Evolutionary conservation across 495 filamentous ascomycete species (phyloP).

Genomic region (Penicillium canescens): DNA sequence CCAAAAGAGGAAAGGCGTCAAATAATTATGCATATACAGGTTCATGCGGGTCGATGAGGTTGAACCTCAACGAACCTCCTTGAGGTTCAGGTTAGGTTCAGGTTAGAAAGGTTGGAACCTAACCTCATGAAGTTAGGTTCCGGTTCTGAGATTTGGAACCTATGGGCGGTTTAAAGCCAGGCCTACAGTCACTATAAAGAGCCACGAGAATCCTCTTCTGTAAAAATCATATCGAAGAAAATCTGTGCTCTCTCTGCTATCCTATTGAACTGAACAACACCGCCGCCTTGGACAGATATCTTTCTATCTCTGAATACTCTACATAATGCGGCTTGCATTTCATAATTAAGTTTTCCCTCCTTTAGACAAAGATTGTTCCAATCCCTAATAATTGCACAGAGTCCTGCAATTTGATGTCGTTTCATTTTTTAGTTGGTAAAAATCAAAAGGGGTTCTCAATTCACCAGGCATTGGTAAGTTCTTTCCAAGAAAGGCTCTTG

Average conservation of each 20-base stretch:
- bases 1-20: conserved; percentile 8
- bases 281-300: not conserved
- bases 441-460: conserved; percentile 10
- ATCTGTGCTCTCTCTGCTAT: not conserved
- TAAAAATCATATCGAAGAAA: not conserved
- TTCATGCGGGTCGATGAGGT: conserved; percentile 1
- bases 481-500: conserved; percentile 4
- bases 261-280: not conserved
- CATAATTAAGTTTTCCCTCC: conserved; percentile 1
- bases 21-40: conserved; percentile 5
- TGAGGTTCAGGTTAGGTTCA: not conserved
- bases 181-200: not conserved
- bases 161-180: no score
- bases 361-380: not conserved
- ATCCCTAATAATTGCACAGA: conserved; percentile 1
- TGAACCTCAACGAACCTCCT: not conserved
- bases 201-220: conserved; percentile 3
- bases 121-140: no score
- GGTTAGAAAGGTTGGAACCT: no score
- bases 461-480: conserved; percentile 5
- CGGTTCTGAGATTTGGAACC: no score
- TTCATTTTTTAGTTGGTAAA: conserved; percentile 5
- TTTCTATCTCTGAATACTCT: conserved; percentile 1
- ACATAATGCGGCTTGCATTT: conserved; percentile 6
- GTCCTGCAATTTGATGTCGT: conserved; percentile 3